These are phyloP conservation scores for Glaciozyma antarctica DNA, from an alignment of 768 basidiomycete species.

Conservation along the genomic window DNA sequence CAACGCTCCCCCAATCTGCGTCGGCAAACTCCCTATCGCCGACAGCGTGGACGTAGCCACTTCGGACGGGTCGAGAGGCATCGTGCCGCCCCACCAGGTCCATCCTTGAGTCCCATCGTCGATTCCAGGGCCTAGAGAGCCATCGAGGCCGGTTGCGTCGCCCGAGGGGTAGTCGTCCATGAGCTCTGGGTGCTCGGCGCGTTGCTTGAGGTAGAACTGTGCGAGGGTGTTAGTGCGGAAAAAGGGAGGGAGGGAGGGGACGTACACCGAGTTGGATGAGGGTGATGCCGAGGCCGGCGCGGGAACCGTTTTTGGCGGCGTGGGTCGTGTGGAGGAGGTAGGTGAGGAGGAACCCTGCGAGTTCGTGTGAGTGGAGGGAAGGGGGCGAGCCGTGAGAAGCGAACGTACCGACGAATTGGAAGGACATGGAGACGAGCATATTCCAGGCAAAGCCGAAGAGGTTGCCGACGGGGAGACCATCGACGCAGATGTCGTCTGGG, in stretches of 20 bases:
- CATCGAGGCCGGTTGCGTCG: slow-evolving; percentile 27
- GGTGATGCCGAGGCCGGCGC: slow-evolving; percentile 89
- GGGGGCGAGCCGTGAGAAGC: slow-evolving; percentile 38
- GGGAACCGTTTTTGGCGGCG: slow-evolving; percentile 84
- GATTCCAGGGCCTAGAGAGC: slow-evolving; percentile 4
- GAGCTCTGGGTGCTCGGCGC: slow-evolving; percentile 14
- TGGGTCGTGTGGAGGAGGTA: slow-evolving; percentile 83
- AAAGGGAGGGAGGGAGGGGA: neutral
- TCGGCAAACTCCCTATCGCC: slow-evolving; percentile 16
- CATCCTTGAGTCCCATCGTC: neutral
- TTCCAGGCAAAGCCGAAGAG: slow-evolving; percentile 73
- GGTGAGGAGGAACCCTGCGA: slow-evolving; percentile 53
- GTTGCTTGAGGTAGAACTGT: slow-evolving; percentile 33
- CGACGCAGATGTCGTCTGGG: slow-evolving; percentile 67
- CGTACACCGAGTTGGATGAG: slow-evolving; percentile 72
- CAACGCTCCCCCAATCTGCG: slow-evolving; percentile 11
- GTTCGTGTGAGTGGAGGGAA: neutral
- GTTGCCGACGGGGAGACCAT: slow-evolving; percentile 79
- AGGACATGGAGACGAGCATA: slow-evolving; percentile 79
- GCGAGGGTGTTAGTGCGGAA: neutral
- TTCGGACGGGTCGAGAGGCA: neutral
- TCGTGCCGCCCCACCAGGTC: slow-evolving; percentile 23
- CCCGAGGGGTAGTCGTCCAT: neutral
- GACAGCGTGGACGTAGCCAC: slow-evolving; percentile 7
- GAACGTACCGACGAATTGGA: slow-evolving; percentile 85